Base-by-base conservation (phyloP, 371 early-diverging fungal genomes). In the Mortierella polycephala region DNA sequence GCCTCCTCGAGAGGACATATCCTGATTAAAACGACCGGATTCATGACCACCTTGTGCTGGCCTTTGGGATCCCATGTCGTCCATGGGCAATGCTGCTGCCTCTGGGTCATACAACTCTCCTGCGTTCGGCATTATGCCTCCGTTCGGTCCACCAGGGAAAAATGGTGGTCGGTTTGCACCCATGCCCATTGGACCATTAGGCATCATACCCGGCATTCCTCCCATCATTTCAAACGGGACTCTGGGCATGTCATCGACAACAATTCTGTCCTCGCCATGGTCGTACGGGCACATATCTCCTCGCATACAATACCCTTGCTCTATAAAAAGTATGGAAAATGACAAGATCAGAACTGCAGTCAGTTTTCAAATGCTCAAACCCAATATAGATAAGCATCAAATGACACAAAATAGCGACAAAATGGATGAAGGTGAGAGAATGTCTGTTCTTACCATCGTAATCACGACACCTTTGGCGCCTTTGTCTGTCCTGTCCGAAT, bases 221-320 rank as follows among this genome's bases (percentile, higher is more conserved):
- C 67, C 71, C 61, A 77, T 71, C 65, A 77, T 71, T n/a, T 71
- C 64, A 23, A 77, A 77, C 0, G 77, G 71, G 16, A 62, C 68
- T 21, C 81, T 67, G 3, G 71, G 67, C 52, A 82, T 64, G 16
- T 92, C 91, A 60, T 92, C 93, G 0, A 92, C 86, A 41, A 93
- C 89, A 46, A 93, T 93, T 68, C 90, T 83, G 71, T 93, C 93
- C 14, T 83, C 83, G 21, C 91, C 91, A 73, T 95, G 96, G 64
- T 93, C 92, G 72, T 85, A 95, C 0, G 90, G 92, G 64, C 96
- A 95, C 66, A 86, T 77, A 52, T 94, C 92, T 9, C 95, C 96
- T 45, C 94, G 90, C 83, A 91, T 84, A 72, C 96, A 95, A 63
- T 83, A 92, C 44, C 96, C 96, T 61, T 89, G 88, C 67, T 93